Conservation (phyloP, 768 basidiomycete genomes). For the Hypholoma sublateritium region DNA sequence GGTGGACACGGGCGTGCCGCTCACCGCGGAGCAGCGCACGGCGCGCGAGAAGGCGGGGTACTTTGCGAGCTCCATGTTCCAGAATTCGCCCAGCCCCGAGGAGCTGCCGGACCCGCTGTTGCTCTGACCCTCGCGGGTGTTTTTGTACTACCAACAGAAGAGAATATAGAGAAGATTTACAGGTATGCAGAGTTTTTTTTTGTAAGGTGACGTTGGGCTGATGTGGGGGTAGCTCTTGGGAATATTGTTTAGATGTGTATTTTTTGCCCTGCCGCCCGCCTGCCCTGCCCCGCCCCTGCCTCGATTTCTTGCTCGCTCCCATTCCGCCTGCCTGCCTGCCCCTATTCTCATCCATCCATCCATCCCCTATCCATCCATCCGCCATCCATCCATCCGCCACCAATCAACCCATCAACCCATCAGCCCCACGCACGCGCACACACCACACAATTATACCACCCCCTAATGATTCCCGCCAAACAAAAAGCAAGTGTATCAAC, state of each 20-base stretch:
- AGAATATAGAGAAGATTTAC: conserved; percentile 28
- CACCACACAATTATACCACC: conserved; percentile 12
- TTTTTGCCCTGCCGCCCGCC: conserved; percentile 10
- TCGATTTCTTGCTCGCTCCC: neutral
- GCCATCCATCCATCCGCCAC: no score
- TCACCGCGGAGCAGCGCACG: conserved; percentile 25
- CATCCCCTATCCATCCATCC: no score
- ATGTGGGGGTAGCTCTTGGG: conserved; percentile 15
- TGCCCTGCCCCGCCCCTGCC: neutral
- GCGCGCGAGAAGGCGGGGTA: conserved; percentile 44
- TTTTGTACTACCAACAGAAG: conserved; percentile 11
- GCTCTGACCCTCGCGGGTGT: conserved; percentile 34
- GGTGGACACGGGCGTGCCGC: neutral
- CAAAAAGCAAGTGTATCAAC: conserved; percentile 22
- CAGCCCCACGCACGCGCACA: conserved; percentile 3
- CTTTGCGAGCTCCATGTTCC: conserved; percentile 82
- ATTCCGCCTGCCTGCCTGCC: neutral
- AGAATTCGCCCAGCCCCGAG: conserved; percentile 85
- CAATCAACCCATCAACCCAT: neutral
- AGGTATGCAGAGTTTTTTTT: conserved; percentile 17
- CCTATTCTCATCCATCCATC: neutral
- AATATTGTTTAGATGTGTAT: conserved; percentile 19
- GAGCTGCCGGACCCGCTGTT: conserved; percentile 73
- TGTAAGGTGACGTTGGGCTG: neutral
- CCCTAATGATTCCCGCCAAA: conserved; percentile 14